A percentile compares a stretch with the other conserved stretches of the same genome.
These are phyloP conservation scores for Hypomontagnella monticulosa DNA, from an alignment of 495 filamentous ascomycete genomes.

Conservation along the genomic window DNA sequence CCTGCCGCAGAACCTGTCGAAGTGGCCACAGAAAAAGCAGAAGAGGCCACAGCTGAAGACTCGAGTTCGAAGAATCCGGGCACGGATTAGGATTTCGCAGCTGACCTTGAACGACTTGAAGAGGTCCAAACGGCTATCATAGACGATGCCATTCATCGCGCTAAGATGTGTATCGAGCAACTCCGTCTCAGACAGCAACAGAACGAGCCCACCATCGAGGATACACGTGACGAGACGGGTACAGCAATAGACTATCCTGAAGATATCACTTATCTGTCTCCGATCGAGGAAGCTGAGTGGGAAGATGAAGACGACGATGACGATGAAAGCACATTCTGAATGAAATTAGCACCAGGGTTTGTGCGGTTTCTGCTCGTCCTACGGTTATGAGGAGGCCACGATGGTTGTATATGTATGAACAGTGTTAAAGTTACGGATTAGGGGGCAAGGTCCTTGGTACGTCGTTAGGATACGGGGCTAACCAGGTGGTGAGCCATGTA, in stretches of 20 bases:
- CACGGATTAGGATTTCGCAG: slow-evolving; percentile 41
- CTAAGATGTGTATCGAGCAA: neutral
- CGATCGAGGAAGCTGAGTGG: neutral
- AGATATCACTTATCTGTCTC: slow-evolving; percentile 18
- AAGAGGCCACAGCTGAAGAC: slow-evolving; percentile 21
- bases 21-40: slow-evolving; percentile 22
- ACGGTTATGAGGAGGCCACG: neutral
- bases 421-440: slow-evolving; percentile 14
- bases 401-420: slow-evolving; percentile 9
- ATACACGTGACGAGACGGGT: slow-evolving; percentile 26
- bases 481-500: neutral
- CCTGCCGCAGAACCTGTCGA: slow-evolving; percentile 30
- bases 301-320: slow-evolving; percentile 3
- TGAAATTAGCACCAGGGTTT: neutral
- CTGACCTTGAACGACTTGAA: slow-evolving; percentile 34
- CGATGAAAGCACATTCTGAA: slow-evolving; percentile 18
- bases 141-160: slow-evolving; percentile 11
- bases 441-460: neutral
- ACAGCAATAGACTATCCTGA: slow-evolving; percentile 11
- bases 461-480: slow-evolving; percentile 3
- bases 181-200: slow-evolving; percentile 15
- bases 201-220: slow-evolving; percentile 1
- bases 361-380: neutral
- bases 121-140: slow-evolving; percentile 8
- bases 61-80: slow-evolving; percentile 19